phyloP scores from a whole-genome alignment of 1,284 basidiomycete species.

The Pterula multifida region DNA sequence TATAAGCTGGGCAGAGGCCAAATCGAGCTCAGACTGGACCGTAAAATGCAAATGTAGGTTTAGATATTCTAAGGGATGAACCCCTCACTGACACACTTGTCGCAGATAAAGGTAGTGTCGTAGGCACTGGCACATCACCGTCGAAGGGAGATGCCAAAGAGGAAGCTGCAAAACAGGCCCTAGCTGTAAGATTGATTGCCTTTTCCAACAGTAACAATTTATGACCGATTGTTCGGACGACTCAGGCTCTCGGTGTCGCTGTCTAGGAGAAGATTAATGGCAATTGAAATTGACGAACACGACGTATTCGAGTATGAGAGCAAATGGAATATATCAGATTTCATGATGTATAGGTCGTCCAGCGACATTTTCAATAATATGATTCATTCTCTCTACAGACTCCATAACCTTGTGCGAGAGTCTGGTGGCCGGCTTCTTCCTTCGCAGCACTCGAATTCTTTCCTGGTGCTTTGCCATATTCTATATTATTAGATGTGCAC shows the following conservation, averaged over 20 bases:
- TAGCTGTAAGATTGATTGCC: background rate
- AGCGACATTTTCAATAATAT: background rate
- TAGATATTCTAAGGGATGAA: background rate
- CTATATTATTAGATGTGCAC: background rate
- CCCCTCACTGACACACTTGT: background rate
- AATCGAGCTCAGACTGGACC: background rate
- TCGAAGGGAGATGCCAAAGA: background rate
- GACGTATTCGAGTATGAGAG: too few relatives aligned
- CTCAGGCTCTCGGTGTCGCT: background rate
- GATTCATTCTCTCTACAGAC: constrained; percentile 1
- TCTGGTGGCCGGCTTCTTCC: constrained; percentile 39
- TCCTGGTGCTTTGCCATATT: background rate
- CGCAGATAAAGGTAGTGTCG: background rate
- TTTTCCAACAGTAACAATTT: too few relatives aligned
- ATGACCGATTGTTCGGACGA: background rate
- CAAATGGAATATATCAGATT: too few relatives aligned
- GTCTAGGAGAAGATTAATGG: too few relatives aligned
- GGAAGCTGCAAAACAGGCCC: background rate
- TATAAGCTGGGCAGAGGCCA: background rate
- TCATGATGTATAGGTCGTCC: too few relatives aligned
- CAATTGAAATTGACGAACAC: too few relatives aligned
- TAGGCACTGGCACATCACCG: background rate
- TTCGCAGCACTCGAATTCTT: constrained; percentile 18
- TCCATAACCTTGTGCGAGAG: constrained; percentile 17
- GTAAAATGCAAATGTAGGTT: background rate